phyloP scores from a whole-genome alignment of 805 yeast species.

The Candida argentea region DNA sequence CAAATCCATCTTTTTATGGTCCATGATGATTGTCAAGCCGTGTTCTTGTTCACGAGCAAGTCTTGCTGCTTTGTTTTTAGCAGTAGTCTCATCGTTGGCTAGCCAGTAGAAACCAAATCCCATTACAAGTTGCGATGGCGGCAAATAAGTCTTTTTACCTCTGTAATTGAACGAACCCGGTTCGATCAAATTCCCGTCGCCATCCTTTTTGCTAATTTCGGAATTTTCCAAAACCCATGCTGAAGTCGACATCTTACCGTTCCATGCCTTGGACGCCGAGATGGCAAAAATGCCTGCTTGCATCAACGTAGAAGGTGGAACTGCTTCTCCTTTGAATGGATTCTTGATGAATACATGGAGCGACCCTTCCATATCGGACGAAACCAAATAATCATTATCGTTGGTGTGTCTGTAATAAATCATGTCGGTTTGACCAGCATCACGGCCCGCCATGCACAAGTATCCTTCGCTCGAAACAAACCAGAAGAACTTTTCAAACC shows the following conservation, averaged over 20 bases:
- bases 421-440: constrained; percentile 67
- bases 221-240: constrained; percentile 77
- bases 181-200: constrained; percentile 46
- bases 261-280: constrained; percentile 85
- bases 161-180: constrained; percentile 52
- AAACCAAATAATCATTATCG: constrained; percentile 61
- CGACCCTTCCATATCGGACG: constrained; percentile 66
- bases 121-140: constrained; percentile 80
- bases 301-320: constrained; percentile 78
- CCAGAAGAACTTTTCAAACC: constrained; percentile 96
- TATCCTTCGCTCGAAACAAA: constrained; percentile 87
- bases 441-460: constrained; percentile 79
- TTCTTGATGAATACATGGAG: constrained; percentile 74
- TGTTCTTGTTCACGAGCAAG: constrained; percentile 23
- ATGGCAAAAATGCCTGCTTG: constrained; percentile 88
- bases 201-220: constrained; percentile 62
- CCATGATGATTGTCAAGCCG: constrained; percentile 26
- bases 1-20: constrained; percentile 27
- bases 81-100: constrained; percentile 46
- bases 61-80: constrained; percentile 17
- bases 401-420: constrained; percentile 70
- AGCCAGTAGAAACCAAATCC: constrained; percentile 81
- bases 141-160: constrained; percentile 48
- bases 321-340: constrained; percentile 55
- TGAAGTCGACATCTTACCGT: constrained; percentile 65